Evolutionary conservation across 2,329 filamentous ascomycete genomes (phyloP).

Genomic region (Huntiella moniliformis): DNA sequence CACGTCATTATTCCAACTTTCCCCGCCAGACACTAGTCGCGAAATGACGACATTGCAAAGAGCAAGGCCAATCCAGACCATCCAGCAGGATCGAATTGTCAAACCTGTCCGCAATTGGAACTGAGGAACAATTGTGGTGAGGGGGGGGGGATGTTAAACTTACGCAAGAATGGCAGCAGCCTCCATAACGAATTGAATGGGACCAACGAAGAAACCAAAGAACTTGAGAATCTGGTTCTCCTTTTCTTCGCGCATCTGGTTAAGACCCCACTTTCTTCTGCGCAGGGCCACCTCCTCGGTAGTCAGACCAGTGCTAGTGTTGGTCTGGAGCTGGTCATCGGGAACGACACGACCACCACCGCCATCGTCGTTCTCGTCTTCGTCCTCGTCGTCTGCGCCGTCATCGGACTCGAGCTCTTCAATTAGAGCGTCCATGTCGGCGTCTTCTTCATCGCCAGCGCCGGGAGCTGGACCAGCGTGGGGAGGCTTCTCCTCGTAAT

Average conservation of each 20-base stretch:
- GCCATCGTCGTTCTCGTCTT: conserved; percentile 32
- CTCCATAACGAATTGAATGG: conserved; percentile 91
- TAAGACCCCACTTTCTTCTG: conserved; percentile 58
- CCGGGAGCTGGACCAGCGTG: conserved; percentile 19
- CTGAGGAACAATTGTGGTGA: neutral
- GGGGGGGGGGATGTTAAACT: conserved; percentile 47
- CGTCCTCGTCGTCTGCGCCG: conserved; percentile 45
- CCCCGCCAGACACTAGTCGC: no score
- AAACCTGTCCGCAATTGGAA: no score
- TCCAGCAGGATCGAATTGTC: no score
- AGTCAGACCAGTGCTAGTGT: conserved; percentile 49
- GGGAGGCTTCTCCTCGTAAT: conserved; percentile 41
- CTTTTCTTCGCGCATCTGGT: conserved; percentile 84
- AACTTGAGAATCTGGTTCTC: conserved; percentile 75
- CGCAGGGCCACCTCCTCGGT: conserved; percentile 44
- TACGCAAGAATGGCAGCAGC: conserved; percentile 63
- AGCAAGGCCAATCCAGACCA: no score
- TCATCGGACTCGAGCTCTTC: conserved; percentile 73
- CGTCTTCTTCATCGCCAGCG: conserved; percentile 49
- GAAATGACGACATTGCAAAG: no score
- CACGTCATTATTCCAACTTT: no score
- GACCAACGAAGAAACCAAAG: conserved; percentile 63
- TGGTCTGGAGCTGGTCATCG: conserved; percentile 61
- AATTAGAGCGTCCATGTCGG: conserved; percentile 73
- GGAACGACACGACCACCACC: conserved; percentile 41